These are phyloP conservation scores for Aureobasidium sp. DNA, from an alignment of 2,329 filamentous ascomycete species.

Conservation along the genomic window DNA sequence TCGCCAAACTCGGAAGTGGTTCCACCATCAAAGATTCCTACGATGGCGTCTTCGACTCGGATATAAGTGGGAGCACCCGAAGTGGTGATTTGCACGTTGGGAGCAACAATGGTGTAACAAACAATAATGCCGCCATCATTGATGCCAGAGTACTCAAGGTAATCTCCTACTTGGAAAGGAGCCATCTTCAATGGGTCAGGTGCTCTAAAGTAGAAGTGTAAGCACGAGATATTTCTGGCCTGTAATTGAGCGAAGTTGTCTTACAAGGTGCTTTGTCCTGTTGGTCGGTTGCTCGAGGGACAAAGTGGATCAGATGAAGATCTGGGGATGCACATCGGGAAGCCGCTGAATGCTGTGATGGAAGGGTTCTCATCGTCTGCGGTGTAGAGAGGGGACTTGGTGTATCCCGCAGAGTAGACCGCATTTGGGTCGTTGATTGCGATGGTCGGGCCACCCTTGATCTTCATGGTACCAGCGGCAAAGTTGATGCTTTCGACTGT, in stretches of 20 bases:
- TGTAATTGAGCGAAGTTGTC: not conserved
- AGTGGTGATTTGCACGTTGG: conserved; percentile 36
- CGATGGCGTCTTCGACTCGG: conserved; percentile 37
- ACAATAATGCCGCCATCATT: conserved; percentile 30
- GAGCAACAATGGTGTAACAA: conserved; percentile 32
- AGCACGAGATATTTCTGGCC: not conserved
- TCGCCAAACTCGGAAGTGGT: conserved; percentile 33
- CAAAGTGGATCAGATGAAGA: conserved; percentile 32
- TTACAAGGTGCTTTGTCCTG: conserved; percentile 26
- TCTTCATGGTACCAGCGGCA: conserved; percentile 30
- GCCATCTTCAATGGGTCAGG: conserved; percentile 36
- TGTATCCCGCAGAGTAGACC: conserved; percentile 26
- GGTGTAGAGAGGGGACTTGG: conserved; percentile 36
- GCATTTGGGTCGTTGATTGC: conserved; percentile 22
- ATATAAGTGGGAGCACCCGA: conserved; percentile 34
- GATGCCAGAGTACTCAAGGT: conserved; percentile 35
- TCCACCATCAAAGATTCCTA: conserved; percentile 34
- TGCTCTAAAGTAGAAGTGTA: conserved; percentile 19
- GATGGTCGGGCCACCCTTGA: conserved; percentile 30
- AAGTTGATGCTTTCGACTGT: conserved; percentile 31
- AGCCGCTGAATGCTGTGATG: conserved; percentile 36
- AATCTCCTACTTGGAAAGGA: conserved; percentile 36
- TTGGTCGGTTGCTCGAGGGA: conserved; percentile 31
- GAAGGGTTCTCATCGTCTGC: conserved; percentile 44
- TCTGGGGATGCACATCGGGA: conserved; percentile 48